Evolutionary conservation across 306 rosid genomes (phyloP).

Genomic region (Ochetophila trinervis): DNA sequence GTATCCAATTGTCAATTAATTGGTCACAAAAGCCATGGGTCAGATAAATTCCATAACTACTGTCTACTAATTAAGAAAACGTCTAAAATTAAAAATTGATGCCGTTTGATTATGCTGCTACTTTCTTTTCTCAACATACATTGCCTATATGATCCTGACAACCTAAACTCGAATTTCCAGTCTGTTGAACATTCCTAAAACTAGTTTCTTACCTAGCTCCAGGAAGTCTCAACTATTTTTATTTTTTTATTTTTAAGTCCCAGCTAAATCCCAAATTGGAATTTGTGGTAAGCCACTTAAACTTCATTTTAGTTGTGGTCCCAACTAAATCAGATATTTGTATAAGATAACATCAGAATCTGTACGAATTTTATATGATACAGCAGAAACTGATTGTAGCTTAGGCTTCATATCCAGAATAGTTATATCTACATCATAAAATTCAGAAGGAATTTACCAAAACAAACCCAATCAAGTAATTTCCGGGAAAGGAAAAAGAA

Average conservation of each 20-base stretch:
- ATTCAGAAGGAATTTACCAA: slow-evolving; percentile 25
- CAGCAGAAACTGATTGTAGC: slow-evolving; percentile 25
- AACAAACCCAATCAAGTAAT: slow-evolving; percentile 11
- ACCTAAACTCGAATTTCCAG: neutral
- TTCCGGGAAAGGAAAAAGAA: neutral
- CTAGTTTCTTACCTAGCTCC: neutral
- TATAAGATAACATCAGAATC: neutral
- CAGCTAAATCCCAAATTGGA: too few species aligned
- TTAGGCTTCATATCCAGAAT: slow-evolving; percentile 97
- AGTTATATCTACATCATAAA: slow-evolving; percentile 78
- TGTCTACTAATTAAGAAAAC: neutral
- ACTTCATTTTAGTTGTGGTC: too few species aligned
- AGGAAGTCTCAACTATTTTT: too few species aligned
- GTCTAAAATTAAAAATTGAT: neutral
- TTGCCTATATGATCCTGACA: neutral
- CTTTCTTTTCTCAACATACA: too few species aligned
- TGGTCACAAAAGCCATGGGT: too few species aligned
- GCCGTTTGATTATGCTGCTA: too few species aligned
- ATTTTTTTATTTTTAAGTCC: too few species aligned
- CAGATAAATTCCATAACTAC: neutral
- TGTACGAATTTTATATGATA: too few species aligned
- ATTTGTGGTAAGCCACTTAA: too few species aligned
- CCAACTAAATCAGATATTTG: too few species aligned
- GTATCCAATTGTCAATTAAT: neutral
- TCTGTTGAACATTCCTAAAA: neutral